These are phyloP conservation scores for Aureobasidium sp. DNA, from an alignment of 2,329 filamentous ascomycete genomes.

Conservation along the genomic window DNA sequence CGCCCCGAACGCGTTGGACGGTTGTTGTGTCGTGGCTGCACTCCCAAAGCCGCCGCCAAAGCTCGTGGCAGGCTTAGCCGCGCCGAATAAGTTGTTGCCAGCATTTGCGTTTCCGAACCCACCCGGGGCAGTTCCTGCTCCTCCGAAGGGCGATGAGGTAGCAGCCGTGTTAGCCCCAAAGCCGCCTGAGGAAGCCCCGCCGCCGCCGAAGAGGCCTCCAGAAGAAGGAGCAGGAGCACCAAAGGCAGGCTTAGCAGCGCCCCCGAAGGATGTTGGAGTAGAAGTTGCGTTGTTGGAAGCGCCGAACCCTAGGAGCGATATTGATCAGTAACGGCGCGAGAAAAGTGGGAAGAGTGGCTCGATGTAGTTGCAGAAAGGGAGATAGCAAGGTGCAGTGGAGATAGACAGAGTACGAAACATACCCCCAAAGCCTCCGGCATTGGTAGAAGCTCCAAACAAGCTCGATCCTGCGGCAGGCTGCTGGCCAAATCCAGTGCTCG, in stretches of 20 bases:
- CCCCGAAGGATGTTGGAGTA: slow-evolving; percentile 12
- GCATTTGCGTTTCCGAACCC: slow-evolving; percentile 21
- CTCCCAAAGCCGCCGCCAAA: slow-evolving; percentile 40
- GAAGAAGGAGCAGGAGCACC: slow-evolving; percentile 22
- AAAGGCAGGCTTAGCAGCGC: slow-evolving; percentile 20
- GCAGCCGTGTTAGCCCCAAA: background rate
- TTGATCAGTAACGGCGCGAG: background rate
- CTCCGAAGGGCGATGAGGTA: slow-evolving; percentile 17
- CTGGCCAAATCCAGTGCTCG: slow-evolving; percentile 19
- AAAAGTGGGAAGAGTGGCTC: no score
- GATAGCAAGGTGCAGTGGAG: background rate
- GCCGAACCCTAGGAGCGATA: slow-evolving; percentile 16
- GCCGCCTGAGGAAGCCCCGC: slow-evolving; percentile 16
- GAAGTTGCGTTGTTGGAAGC: slow-evolving; percentile 14
- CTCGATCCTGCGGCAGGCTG: slow-evolving; percentile 23
- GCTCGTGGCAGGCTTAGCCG: slow-evolving; percentile 41
- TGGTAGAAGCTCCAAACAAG: slow-evolving; percentile 32
- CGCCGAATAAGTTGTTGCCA: slow-evolving; percentile 23
- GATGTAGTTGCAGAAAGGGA: background rate
- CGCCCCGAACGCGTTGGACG: background rate
- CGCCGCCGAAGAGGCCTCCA: slow-evolving; percentile 23
- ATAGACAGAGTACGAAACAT: background rate
- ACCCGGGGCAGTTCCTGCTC: slow-evolving; percentile 15
- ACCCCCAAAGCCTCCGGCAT: slow-evolving; percentile 20
- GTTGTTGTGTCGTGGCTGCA: slow-evolving; percentile 27